Base-by-base conservation (phyloP, 116 monocot species). In the Posidonia oceanica region DNA sequence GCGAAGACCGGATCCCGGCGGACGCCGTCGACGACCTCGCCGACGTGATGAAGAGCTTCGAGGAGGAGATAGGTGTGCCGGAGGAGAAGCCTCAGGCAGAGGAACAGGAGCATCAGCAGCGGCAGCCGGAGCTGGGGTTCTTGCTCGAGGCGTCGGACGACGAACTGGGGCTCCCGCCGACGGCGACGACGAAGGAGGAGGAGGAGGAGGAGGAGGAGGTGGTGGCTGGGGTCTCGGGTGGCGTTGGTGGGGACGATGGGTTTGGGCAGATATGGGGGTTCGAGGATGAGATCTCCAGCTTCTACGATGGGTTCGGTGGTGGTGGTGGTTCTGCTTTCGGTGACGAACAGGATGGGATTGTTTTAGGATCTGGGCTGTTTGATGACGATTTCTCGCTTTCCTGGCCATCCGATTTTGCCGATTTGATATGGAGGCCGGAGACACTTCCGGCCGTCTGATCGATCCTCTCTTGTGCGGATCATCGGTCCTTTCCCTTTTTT, bases 91-190 rank as follows among this genome's bases (percentile, higher is more conserved):
- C 48, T 5, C 39, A 14, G 21, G 75, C 54, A 56, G 14, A 1
- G 6, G 39, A 56, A 13, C 48, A 61, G 63, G 52, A 11, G 54
- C 13, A 53, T 10, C 54, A 52, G 1, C 29, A 44, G 11, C 54
- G 17, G 52, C 61, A 42, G 42, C 56, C 51, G 42, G 81, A 83
- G 56, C 75, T 94, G 2, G 88, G 88, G 29, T 94, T 70, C 70
- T 81, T 90, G 36, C 67, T 87, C 4, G 90, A 82, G 68, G 94
- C 94, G 5, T 94, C 94, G 6, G 94, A 94, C 74, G 94, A 94
- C 55, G 94, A 94, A 67, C 83, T 94, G 48, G 90, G 90, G 12
- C 80, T 94, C 3, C 94, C 94, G 1, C 94, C 94, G 60, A 58
- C 82, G 18, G 62, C n/a, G 44, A 71, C 74, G 20, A 17, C 52